Evolutionary conservation across 176 grass and related monocot species (phyloP).

Genomic region (Oropetium thomaeum): DNA sequence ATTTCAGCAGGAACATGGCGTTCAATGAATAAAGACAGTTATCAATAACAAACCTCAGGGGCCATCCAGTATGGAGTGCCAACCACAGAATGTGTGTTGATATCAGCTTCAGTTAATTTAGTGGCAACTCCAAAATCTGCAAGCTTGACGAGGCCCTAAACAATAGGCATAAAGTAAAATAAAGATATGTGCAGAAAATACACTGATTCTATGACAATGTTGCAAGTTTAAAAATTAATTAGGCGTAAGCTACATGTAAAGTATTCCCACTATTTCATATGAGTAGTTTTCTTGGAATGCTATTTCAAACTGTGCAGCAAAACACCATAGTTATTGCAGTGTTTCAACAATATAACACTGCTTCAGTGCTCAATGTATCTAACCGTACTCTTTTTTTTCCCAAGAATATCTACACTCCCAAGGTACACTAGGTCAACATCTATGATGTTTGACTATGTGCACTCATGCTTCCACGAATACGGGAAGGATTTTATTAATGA

Average conservation of each 20-base stretch:
- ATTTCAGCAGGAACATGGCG: slow-evolving; percentile 9
- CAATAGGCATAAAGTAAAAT: slow-evolving; percentile 22
- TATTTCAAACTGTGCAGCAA: neutral
- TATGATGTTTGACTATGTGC: neutral
- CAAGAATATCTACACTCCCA: neutral
- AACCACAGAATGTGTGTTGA: slow-evolving; percentile 98
- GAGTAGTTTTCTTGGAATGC: neutral
- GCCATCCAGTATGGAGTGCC: slow-evolving; percentile 99
- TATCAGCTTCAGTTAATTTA: slow-evolving; percentile 96
- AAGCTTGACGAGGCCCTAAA: slow-evolving; percentile 98
- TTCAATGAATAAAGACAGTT: neutral
- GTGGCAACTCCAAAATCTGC: slow-evolving; percentile 99
- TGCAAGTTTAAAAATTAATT: slow-evolving; percentile 11
- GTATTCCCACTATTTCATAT: neutral
- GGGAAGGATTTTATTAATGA: neutral
- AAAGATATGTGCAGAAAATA: neutral
- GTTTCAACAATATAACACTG: neutral
- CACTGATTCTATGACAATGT: neutral
- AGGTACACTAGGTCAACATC: neutral
- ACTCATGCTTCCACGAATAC: neutral
- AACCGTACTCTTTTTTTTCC: neutral
- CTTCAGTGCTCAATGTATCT: neutral
- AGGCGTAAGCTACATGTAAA: neutral
- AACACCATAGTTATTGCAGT: neutral
- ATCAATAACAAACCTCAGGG: slow-evolving; percentile 65